Evolutionary conservation across 805 yeast species (phyloP).

Genomic region (Zygoascus flipseniorum): DNA sequence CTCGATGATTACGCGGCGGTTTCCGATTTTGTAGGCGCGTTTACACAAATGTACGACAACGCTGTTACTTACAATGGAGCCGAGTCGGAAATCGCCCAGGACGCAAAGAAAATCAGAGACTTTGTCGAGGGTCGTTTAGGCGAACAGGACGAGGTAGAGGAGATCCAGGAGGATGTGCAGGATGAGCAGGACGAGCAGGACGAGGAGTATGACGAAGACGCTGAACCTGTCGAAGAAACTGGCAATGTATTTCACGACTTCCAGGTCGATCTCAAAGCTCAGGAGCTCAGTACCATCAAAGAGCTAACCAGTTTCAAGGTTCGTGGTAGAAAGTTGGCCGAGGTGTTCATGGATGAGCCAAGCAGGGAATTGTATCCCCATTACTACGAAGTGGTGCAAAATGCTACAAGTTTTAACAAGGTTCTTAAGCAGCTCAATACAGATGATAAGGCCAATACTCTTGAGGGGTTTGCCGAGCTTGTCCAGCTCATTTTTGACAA

Average conservation of each 20-base stretch:
- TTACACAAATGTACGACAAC: constrained; percentile 59
- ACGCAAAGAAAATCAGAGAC: constrained; percentile 48
- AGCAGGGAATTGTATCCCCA: constrained; percentile 67
- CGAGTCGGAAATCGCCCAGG: constrained; percentile 54
- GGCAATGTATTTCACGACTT: background rate
- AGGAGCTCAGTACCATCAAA: constrained; percentile 25
- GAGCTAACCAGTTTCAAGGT: constrained; percentile 38
- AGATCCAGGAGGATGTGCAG: background rate
- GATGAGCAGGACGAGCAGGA: constrained; percentile 4
- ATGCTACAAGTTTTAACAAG: constrained; percentile 65
- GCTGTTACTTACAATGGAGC: constrained; percentile 68
- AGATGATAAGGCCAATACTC: constrained; percentile 42
- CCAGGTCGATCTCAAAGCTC: constrained; percentile 12
- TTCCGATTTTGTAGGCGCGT: constrained; percentile 46
- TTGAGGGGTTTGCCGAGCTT: constrained; percentile 53
- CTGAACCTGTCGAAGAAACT: background rate
- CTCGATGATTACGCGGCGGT: constrained; percentile 24
- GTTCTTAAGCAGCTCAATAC: constrained; percentile 44
- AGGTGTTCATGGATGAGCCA: constrained; percentile 70
- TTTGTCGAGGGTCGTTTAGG: constrained; percentile 42
- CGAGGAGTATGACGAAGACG: background rate
- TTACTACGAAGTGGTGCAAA: constrained; percentile 61
- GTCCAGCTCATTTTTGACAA: constrained; percentile 62
- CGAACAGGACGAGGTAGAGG: constrained; percentile 25
- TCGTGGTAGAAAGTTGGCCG: constrained; percentile 43